Evolutionary conservation across 23 red algal species (phyloP).

Genomic region (Agarophyton chilense): DNA sequence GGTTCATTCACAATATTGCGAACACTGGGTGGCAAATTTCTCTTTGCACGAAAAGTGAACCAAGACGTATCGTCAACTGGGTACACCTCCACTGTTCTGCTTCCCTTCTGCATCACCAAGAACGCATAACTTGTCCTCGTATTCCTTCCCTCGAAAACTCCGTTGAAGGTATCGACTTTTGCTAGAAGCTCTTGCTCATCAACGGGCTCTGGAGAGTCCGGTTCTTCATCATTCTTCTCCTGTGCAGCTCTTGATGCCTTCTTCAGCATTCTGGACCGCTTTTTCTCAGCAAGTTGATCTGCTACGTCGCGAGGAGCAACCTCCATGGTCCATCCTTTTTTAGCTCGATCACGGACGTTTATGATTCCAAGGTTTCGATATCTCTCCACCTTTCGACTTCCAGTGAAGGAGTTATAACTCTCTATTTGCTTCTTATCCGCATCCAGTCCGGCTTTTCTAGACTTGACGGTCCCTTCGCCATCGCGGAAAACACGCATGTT

Average conservation of each 20-base stretch:
- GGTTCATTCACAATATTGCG: background rate
- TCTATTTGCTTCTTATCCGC: slow-evolving; percentile 47
- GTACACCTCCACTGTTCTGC: slow-evolving; percentile 37
- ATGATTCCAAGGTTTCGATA: slow-evolving; percentile 39
- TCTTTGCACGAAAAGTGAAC: slow-evolving; percentile 56
- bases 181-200: slow-evolving; percentile 4
- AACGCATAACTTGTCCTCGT: slow-evolving; percentile 42
- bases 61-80: slow-evolving; percentile 38
- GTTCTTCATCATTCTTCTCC: background rate
- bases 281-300: background rate
- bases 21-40: background rate
- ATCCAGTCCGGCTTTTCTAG: slow-evolving; percentile 12
- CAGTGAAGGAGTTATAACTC: slow-evolving; percentile 14
- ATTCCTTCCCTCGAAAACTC: slow-evolving; percentile 42
- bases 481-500: slow-evolving; percentile 32
- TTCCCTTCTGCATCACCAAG: slow-evolving; percentile 52
- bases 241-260: background rate
- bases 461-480: slow-evolving; percentile 24
- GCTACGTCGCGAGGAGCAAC: slow-evolving; percentile 27
- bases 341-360: slow-evolving; percentile 26
- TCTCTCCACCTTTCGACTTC: slow-evolving; percentile 24
- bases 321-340: slow-evolving; percentile 42
- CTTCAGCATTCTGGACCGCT: background rate
- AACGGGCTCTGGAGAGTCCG: background rate
- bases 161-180: slow-evolving; percentile 42